Conservation (phyloP, 176 grass and related monocot genomes). For the Urochloa ruziziensis region DNA sequence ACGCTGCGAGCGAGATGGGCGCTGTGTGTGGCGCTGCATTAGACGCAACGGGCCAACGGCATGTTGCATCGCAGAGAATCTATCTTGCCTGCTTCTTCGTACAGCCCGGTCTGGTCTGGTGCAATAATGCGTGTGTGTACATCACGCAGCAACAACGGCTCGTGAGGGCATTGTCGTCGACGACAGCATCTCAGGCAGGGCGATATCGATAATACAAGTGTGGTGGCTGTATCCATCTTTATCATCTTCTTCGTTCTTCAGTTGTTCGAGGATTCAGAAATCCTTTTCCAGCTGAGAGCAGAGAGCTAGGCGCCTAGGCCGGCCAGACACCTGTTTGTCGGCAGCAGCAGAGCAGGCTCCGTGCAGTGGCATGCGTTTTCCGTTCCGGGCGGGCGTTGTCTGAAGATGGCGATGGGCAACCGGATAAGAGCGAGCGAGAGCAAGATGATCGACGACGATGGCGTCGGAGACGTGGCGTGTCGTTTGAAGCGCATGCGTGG, state of each 20-base stretch:
- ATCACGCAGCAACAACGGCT: not conserved
- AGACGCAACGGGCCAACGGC: not conserved
- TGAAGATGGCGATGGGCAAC: not conserved
- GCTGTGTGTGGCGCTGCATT: not conserved
- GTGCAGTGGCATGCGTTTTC: not conserved
- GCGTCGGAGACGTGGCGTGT: not conserved
- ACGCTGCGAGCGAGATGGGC: not conserved
- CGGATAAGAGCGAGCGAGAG: not conserved
- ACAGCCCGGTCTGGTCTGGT: not conserved
- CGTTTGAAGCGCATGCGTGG: not conserved
- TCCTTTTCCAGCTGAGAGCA: not conserved
- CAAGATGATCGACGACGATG: not conserved
- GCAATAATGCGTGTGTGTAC: not conserved
- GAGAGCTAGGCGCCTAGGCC: too few relatives aligned
- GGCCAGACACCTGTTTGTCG: not conserved
- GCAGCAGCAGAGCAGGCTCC: not conserved
- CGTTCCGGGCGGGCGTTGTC: not conserved
- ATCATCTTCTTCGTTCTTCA: not conserved
- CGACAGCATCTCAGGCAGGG: not conserved
- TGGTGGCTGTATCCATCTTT: not conserved
- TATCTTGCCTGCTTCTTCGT: not conserved
- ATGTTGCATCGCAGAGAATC: not conserved
- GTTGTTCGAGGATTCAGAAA: not conserved
- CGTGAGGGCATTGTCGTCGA: slow-evolving; percentile 14
- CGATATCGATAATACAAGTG: not conserved